Evolutionary conservation across 306 rosid species (phyloP), one percentile per base, ranked within the genome.

Genomic region (Glycine soja): DNA sequence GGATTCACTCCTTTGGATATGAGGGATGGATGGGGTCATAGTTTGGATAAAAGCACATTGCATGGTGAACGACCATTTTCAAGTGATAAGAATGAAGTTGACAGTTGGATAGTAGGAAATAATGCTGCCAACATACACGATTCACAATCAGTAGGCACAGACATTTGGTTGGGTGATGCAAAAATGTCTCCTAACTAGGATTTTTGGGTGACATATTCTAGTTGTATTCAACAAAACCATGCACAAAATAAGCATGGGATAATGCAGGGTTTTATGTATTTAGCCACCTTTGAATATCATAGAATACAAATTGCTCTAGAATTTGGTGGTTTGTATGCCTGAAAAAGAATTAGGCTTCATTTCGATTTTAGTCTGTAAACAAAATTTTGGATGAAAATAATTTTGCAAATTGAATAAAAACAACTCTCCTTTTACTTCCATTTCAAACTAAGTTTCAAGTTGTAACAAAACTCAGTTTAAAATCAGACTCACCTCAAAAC

Each of bases 131-230:
- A 80, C 73, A 36, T 57, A 47, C 87, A 59, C 19, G 76, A 54
- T 45, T 66, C 91, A 70, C 91, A 88, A 73, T 54, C 89, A 48
- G 80, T 84, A 81, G 92, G 80, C 77, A 58, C 80, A 74, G 94
- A 87, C 68, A 89, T 88, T 76, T 93, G 99, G 99, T 77, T 82
- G 54, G 98, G 88, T 86, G 88, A 84, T 42, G 45, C 45, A 81
- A 86, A 92, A 85, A 93, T 93, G 94, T 94, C 97, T 62, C 98
- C 97, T 58, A 97, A 92, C 85, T 94, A 97, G 98, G 85, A 94
- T 67, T 93, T 88, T 80, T 58, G 78, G 40, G 69, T 84, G 58
- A 85, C 84, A 75, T 84, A 92, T 48, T 86, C 93, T 57, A 85
- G 86, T 74, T 79, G 48, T 74, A 74, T 76, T 63, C 90, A 92